phyloP scores from a whole-genome alignment of 2,329 filamentous ascomycete species.

The Westerdykella ornata region DNA sequence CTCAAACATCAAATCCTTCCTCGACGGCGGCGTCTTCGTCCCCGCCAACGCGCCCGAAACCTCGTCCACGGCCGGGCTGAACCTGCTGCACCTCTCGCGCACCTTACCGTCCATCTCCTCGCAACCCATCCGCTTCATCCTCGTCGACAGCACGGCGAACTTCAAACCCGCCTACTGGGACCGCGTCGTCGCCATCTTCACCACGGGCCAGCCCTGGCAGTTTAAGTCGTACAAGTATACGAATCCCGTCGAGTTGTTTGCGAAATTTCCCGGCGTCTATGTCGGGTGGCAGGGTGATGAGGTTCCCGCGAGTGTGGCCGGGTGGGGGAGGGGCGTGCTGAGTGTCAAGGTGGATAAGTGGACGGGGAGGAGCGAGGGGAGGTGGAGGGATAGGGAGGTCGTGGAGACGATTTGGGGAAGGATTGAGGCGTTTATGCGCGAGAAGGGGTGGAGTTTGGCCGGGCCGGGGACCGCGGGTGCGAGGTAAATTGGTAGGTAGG shows the following conservation, averaged over 20 bases:
- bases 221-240: conserved; percentile 98
- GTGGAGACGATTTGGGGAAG: conserved; percentile 88
- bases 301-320: conserved; percentile 67
- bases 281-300: conserved; percentile 87
- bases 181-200: conserved; percentile 91
- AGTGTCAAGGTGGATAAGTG: conserved; percentile 79
- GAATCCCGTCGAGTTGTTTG: conserved; percentile 80
- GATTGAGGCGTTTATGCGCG: conserved; percentile 81
- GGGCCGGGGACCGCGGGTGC: conserved; percentile 45
- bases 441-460: conserved; percentile 74
- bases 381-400: conserved; percentile 86
- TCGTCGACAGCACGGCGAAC: conserved; percentile 85
- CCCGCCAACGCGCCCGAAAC: conserved; percentile 62
- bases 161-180: conserved; percentile 99
- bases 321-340: conserved; percentile 80
- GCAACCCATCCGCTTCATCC: conserved; percentile 81
- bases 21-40: conserved; percentile 74
- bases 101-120: conserved; percentile 60
- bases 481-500: conserved; percentile 7
- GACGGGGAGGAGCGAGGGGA: conserved; percentile 46
- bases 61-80: conserved; percentile 47
- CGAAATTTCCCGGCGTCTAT: conserved; percentile 78
- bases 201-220: conserved; percentile 95
- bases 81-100: conserved; percentile 81
- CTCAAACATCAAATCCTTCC: conserved; percentile 91